Conservation (phyloP, 768 basidiomycete genomes). For the Leccinum fibrillosum region DNA sequence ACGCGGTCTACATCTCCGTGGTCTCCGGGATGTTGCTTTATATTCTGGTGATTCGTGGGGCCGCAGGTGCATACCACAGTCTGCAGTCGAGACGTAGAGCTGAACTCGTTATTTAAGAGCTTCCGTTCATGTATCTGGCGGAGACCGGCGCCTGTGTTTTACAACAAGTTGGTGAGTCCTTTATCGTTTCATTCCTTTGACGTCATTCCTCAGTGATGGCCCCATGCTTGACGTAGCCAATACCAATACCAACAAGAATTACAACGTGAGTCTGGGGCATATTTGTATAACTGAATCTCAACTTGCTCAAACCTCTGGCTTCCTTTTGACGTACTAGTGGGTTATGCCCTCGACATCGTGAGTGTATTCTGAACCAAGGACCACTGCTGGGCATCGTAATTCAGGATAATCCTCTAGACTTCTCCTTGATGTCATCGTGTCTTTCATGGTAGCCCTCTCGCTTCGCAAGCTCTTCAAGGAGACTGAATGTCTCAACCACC, state of each 20-base stretch:
- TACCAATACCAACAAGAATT: neutral
- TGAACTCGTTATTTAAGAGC: neutral
- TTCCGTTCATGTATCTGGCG: neutral
- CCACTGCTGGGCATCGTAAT: neutral
- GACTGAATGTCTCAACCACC: neutral
- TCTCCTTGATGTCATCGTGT: neutral
- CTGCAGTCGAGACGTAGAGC: neutral
- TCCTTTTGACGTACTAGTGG: neutral
- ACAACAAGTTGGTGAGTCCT: neutral
- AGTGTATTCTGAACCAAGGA: neutral
- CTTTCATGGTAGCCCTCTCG: neutral
- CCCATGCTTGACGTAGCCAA: neutral
- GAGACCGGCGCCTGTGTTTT: neutral
- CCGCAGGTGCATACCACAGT: neutral
- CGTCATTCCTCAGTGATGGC: neutral
- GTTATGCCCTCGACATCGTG: neutral
- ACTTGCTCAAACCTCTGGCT: neutral
- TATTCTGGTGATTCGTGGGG: neutral
- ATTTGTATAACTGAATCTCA: neutral
- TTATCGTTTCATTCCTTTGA: neutral
- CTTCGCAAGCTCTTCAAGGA: slow-evolving; percentile 1
- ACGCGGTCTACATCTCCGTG: too few relatives aligned
- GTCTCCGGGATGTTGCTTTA: neutral
- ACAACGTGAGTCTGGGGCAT: neutral
- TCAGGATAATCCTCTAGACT: neutral